These are phyloP conservation scores for Pestalotiopsis sp. DNA, from an alignment of 2,329 filamentous ascomycete species.

Conservation along the genomic window DNA sequence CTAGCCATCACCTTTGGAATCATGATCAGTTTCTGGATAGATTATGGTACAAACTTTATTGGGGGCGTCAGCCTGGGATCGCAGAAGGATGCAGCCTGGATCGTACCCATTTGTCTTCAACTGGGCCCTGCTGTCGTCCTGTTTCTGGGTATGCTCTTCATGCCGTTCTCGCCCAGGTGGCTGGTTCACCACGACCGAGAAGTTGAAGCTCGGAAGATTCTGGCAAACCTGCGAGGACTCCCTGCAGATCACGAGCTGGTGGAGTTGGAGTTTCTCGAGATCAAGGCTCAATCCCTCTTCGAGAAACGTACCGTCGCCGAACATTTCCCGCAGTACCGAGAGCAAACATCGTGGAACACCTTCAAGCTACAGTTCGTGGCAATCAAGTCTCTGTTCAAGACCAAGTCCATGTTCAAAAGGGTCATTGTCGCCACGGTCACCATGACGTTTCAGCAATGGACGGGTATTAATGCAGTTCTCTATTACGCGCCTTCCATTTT, in stretches of 20 bases:
- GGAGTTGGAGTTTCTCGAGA: conserved; percentile 77
- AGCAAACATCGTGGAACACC: conserved; percentile 61
- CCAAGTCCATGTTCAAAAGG: conserved; percentile 64
- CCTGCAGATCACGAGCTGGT: conserved; percentile 65
- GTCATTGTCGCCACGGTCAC: conserved; percentile 63
- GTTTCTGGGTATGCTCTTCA: conserved; percentile 71
- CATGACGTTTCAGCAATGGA: conserved; percentile 61
- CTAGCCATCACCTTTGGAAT: conserved; percentile 60
- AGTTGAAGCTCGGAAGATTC: conserved; percentile 61
- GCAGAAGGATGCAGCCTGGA: conserved; percentile 71
- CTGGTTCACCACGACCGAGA: conserved; percentile 65
- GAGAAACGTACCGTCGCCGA: conserved; percentile 71
- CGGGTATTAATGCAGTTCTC: conserved; percentile 47
- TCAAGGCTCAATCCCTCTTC: conserved; percentile 76
- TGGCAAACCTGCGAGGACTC: conserved; percentile 65
- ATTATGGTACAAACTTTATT: conserved; percentile 66
- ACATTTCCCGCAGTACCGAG: conserved; percentile 64
- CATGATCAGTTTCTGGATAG: conserved; percentile 65
- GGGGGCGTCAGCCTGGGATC: conserved; percentile 45
- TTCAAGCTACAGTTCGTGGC: conserved; percentile 70
- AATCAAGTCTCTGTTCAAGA: conserved; percentile 64
- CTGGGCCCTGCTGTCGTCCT: conserved; percentile 67
- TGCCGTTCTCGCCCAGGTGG: conserved; percentile 80
- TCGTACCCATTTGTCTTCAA: conserved; percentile 71
- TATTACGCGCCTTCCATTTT: conserved; percentile 67